Evolutionary conservation across 805 yeast species (phyloP).

Genomic region (Wickerhamomyces chaumierensis): DNA sequence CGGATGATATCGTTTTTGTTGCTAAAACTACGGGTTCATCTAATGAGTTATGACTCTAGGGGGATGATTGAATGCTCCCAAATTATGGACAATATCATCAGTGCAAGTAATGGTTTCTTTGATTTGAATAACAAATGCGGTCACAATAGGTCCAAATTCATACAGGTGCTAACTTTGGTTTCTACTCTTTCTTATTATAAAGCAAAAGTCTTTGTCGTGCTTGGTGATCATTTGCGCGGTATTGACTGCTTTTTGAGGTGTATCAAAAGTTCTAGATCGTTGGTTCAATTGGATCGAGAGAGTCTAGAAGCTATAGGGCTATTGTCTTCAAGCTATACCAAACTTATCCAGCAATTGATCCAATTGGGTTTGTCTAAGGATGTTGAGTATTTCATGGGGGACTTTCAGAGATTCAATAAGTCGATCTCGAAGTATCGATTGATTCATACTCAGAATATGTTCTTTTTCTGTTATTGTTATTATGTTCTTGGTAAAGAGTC

Average conservation of each 20-base stretch:
- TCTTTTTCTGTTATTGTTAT: conserved; percentile 13
- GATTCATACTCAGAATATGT: conserved; percentile 9
- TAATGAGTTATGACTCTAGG: conserved; percentile 7
- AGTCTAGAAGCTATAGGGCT: conserved; percentile 21
- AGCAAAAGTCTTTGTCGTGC: conserved; percentile 9
- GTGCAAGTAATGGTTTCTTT: conserved; percentile 1
- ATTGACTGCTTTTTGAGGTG: conserved; percentile 33
- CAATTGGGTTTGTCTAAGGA: conserved; percentile 50
- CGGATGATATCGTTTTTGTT: conserved; percentile 3
- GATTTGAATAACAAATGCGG: conserved; percentile 8
- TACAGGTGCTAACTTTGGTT: conserved; percentile 5
- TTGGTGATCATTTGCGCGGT: conserved; percentile 15
- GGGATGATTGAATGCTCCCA: conserved; percentile 4
- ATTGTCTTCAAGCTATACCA: conserved; percentile 27
- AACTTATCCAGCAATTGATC: conserved; percentile 27
- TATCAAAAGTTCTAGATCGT: conserved; percentile 40
- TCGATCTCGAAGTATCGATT: conserved; percentile 7
- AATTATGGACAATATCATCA: conserved; percentile 1
- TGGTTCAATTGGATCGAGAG: conserved; percentile 29
- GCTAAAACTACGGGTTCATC: conserved; percentile 9
- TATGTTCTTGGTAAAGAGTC: conserved; percentile 9
- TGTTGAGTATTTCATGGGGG: conserved; percentile 40
- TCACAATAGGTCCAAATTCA: conserved; percentile 4
- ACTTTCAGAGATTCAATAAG: conserved; percentile 23
- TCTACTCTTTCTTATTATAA: conserved; percentile 9